phyloP scores from a whole-genome alignment of 345 rosid genomes.

The Salix brachista region DNA sequence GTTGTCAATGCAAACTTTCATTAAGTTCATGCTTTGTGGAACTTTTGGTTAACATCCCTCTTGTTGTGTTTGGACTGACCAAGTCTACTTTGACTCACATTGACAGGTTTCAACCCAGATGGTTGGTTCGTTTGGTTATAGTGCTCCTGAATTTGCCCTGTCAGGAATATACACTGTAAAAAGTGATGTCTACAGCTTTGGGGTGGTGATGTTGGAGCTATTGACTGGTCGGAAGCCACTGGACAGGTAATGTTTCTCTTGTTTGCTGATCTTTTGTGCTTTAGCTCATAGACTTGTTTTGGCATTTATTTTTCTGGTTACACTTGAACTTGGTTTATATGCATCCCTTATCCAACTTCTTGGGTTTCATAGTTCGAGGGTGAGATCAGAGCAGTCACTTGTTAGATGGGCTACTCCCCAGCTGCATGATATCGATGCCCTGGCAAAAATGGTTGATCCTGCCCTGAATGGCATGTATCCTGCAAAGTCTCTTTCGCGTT shows the following conservation, averaged over 20 bases:
- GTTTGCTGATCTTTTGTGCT: neutral
- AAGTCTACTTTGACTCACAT: neutral
- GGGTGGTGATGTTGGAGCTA: conserved; percentile 97
- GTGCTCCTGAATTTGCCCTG: conserved; percentile 97
- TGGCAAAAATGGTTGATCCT: conserved; percentile 98
- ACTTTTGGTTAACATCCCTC: neutral
- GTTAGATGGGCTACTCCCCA: conserved; percentile 99
- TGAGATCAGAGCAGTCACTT: conserved; percentile 88
- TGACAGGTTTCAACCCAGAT: conserved; percentile 83
- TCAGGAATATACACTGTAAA: conserved; percentile 92
- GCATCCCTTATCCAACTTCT: neutral
- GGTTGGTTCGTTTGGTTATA: conserved; percentile 97
- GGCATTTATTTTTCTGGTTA: neutral
- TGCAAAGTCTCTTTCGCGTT: conserved; percentile 94
- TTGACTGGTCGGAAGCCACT: conserved; percentile 96
- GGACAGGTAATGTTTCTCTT: conserved; percentile 60
- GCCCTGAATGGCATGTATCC: conserved; percentile 94
- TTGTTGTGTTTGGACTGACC: neutral
- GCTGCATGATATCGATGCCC: conserved; percentile 90
- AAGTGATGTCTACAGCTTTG: conserved; percentile 98
- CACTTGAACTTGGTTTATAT: neutral
- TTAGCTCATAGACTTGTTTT: neutral
- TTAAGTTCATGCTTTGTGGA: neutral
- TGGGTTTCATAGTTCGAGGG: conserved; percentile 57
- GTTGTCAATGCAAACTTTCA: neutral